phyloP scores from a whole-genome alignment of 345 rosid genomes.

The thale cress (Arabidopsis thaliana) region TAIR10.1 NC_003071.7:8986001-8986500 shows the following conservation, averaged over 20 bases:
- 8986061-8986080: constrained; percentile 50
- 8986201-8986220: constrained; percentile 65
- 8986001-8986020: constrained; percentile 24
- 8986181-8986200: constrained; percentile 56
- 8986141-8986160: constrained; percentile 38
- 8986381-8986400: constrained; percentile 44
- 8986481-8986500: constrained; percentile 66
- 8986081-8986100: constrained; percentile 46
- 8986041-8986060: constrained; percentile 36
- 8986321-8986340: constrained; percentile 62
- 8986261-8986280: constrained; percentile 40
- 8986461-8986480: constrained; percentile 67
- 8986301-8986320: constrained; percentile 26
- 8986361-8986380: constrained; percentile 47
- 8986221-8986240: constrained; percentile 67
- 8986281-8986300: constrained; percentile 10
- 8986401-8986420: constrained; percentile 77
- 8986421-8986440: constrained; percentile 54
- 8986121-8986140: constrained; percentile 46
- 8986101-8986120: constrained; percentile 49
- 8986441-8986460: constrained; percentile 45
- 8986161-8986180: constrained; percentile 44
- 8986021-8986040: background rate
- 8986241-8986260: constrained; percentile 64
- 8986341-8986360: constrained; percentile 52